Conservation (phyloP, 306 rosid genomes). For the Vigna trinervia region DNA sequence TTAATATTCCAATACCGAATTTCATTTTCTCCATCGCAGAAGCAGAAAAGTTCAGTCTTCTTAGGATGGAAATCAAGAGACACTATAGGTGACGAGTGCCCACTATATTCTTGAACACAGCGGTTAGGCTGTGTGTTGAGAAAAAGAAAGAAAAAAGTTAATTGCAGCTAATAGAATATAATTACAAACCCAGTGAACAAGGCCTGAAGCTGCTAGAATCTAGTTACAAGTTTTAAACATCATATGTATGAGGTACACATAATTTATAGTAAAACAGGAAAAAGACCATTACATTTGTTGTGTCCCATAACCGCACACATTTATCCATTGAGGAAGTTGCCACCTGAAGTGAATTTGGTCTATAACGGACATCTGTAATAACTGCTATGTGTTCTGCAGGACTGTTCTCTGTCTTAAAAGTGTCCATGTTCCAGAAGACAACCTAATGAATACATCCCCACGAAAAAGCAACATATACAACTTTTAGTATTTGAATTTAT, state of each 20-base stretch:
- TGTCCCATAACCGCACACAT: conserved; percentile 68
- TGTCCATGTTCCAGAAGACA: conserved; percentile 63
- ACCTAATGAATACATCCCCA: conserved; percentile 45
- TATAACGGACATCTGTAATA: conserved; percentile 63
- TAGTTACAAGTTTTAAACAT: conserved; percentile 25
- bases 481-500: conserved; percentile 27
- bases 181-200: conserved; percentile 22
- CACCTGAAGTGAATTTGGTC: conserved; percentile 66
- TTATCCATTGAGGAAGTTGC: conserved; percentile 59
- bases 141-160: conserved; percentile 14
- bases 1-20: conserved; percentile 57
- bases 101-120: conserved; percentile 54
- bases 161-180: conserved; percentile 8
- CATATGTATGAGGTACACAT: neutral
- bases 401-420: conserved; percentile 50
- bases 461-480: conserved; percentile 29
- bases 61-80: conserved; percentile 70
- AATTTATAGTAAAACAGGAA: conserved; percentile 33
- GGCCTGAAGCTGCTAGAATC: conserved; percentile 20
- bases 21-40: conserved; percentile 54
- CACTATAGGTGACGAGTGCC: conserved; percentile 52
- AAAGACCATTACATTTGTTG: conserved; percentile 50
- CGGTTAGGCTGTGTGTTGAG: conserved; percentile 58
- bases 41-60: conserved; percentile 63
- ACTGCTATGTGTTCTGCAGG: conserved; percentile 56